Base-by-base conservation (phyloP, 768 basidiomycete genomes). In the Phylloporus arenicola region DNA sequence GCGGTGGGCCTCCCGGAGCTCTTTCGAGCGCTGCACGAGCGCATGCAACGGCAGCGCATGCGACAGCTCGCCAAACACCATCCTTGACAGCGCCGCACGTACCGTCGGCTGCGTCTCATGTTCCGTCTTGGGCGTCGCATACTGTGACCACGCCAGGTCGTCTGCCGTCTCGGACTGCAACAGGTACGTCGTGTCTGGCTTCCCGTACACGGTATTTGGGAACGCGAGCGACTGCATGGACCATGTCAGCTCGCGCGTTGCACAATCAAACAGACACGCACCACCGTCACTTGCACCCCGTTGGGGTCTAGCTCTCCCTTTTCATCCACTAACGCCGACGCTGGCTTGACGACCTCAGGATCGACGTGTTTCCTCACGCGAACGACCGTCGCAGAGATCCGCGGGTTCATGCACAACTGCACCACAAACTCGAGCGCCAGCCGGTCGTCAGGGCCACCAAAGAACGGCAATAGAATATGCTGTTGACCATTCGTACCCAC, bases 401-500 rank as follows among this genome's bases (percentile, higher is more conserved):
- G 69, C 0, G 78, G 64, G 53, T 86, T 84, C 29, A 68, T 67
- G 49, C 92, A 88, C 25, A 88, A 62, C 64, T 97, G 94, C 30
- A 89, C 80, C 4, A 91, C 80, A 59, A 98, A 82, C 27, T 78
- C 70, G 24, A 98, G 70, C 0, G 91, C 90, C 19, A 92, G 74
- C 1, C 96, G 82, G 64, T 97, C 95, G 64, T 99, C 95, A 0
- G 91, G 84, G 0, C 95, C 95, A 33, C 95, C 95, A 64, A 92
- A 88, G 80, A 95, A 97, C 0, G 94, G 89, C 37, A 93, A 63
- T 64, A 94, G 82, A 25, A 97, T 61, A 55, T 89, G 88, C 52
- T 85, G 75, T 3, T 43, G 45, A 12, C 65, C 65, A 7, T 53
- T 64, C 9, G 65, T 57, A 4, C 67, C 63, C 6, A 55, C 43